Evolutionary conservation across 257 asterid species (phyloP), one percentile per base, ranked within the genome.

Genomic region (Ajuga chamaepitys): DNA sequence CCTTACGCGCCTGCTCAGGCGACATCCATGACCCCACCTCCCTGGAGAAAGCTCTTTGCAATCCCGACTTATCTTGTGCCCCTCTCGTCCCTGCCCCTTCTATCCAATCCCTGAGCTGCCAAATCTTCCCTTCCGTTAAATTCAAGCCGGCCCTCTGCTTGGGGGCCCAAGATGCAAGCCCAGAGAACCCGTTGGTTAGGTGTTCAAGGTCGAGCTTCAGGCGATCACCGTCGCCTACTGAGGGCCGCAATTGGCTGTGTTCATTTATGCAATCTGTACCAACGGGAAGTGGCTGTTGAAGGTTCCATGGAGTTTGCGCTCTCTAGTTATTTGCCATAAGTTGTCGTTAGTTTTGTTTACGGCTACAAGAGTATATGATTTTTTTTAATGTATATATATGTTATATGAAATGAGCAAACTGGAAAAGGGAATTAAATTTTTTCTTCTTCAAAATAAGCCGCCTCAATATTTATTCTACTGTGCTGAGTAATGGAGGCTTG

Each of bases 211-310:
- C 82, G 22, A 73, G 81, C 67, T 64, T 82, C 41, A 66, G 87
- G 71, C 85, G 86, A 4, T 82, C 88, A 4, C 61, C 68, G 20
- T 84, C 96, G 12, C 82, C 78, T 40, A 60, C 50, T 1, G 96
- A 88, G 24, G 75, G 77, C 12, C 72, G 91, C 70, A 82, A 78
- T 55, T 86, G 96, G 96, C 48, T 88, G 30, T 88, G 96, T 62
- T 84, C 95, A 7, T 81, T 88, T 30, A 75, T 17, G 61, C 84
- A 78, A 25, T 82, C 89, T 21, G 66, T 73, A 35, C 83, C 80
- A 24, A 68, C 88, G 41, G 88, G 72, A 48, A 77, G 83, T 68
- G 48, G 81, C 72, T 80, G 77, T 70, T 81, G 81, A 82, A 50
- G 18, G 37, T 30, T 66, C 17, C 46, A 24, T 10, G 37, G 68